Percentiles rank a stretch among this genome's conserved stretches.
phyloP scores from a whole-genome alignment of 371 early-diverging fungal genomes.

The Lichtheimia corymbifera region DNA sequence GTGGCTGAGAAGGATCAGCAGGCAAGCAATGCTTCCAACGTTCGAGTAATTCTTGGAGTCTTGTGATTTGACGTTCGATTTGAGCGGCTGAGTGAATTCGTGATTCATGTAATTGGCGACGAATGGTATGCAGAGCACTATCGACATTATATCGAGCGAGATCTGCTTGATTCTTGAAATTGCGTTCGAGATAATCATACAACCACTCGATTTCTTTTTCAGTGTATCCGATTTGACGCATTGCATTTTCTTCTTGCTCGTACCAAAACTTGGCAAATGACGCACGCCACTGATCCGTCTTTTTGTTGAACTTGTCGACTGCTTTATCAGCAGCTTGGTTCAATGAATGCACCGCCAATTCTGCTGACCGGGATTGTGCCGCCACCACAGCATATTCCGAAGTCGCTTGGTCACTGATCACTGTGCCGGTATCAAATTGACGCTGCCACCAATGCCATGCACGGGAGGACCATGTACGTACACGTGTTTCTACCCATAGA shows the following conservation, averaged over 20 bases:
- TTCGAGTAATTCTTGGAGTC: constrained; percentile 34
- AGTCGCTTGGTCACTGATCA: constrained; percentile 1
- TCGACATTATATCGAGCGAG: constrained; percentile 34
- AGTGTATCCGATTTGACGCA: constrained; percentile 41
- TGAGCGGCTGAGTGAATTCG: constrained; percentile 38
- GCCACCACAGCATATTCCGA: constrained; percentile 11
- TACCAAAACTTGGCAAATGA: constrained; percentile 40
- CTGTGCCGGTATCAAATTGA: constrained; percentile 3
- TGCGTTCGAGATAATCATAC: constrained; percentile 31
- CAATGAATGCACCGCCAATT: constrained; percentile 20
- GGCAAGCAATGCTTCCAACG: constrained; percentile 28
- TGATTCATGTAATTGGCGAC: constrained; percentile 32
- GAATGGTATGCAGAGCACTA: constrained; percentile 24
- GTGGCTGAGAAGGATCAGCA: not conserved
- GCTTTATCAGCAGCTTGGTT: constrained; percentile 23
- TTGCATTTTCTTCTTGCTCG: constrained; percentile 35
- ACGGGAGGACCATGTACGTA: not conserved
- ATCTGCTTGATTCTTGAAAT: constrained; percentile 28
- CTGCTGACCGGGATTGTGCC: constrained; percentile 17
- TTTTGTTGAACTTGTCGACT: constrained; percentile 9
- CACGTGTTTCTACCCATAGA: not conserved
- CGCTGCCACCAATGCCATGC: constrained; percentile 1
- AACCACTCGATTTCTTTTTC: constrained; percentile 47
- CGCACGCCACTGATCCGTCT: constrained; percentile 18
- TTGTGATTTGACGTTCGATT: constrained; percentile 39